Conservation (phyloP, 169 alveolate species). For the Plasmodium inui region DNA sequence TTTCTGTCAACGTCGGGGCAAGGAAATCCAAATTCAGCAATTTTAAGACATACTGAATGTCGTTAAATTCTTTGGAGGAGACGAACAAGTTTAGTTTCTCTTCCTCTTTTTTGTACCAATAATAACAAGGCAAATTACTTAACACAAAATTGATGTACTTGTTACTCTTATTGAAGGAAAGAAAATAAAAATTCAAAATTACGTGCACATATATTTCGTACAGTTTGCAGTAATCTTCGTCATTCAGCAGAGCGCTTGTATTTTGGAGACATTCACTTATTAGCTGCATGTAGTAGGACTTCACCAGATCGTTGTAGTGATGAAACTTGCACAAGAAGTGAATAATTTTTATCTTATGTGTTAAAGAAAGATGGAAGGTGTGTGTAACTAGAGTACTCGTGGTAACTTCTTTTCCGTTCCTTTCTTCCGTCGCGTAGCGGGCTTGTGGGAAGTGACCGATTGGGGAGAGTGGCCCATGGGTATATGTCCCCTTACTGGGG, state of each 20-base stretch:
- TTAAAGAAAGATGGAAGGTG: conserved; percentile 14
- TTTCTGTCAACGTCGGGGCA: conserved; percentile 71
- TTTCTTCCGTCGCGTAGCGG: background rate
- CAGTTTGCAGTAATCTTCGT: conserved; percentile 69
- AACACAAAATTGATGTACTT: conserved; percentile 69
- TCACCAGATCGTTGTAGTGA: conserved; percentile 52
- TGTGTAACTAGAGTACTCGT: conserved; percentile 4
- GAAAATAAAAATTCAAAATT: conserved; percentile 72
- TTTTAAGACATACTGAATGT: conserved; percentile 45
- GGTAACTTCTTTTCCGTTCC: background rate
- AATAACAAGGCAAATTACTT: conserved; percentile 69
- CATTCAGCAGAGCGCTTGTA: conserved; percentile 5
- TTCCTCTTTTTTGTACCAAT: conserved; percentile 76
- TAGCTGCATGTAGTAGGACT: conserved; percentile 43
- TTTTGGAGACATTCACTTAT: conserved; percentile 36
- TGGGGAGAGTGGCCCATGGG: background rate
- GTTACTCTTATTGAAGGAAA: conserved; percentile 73
- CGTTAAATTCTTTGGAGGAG: conserved; percentile 38
- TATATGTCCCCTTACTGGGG: background rate
- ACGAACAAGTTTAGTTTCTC: conserved; percentile 65
- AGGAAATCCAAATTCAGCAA: conserved; percentile 63
- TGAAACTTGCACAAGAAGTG: conserved; percentile 62
- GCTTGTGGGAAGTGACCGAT: background rate
- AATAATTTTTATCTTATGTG: conserved; percentile 50
- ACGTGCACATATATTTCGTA: conserved; percentile 73